Percentiles rank a stretch among this genome's conserved stretches.
phyloP scores from a whole-genome alignment of 176 grass and related monocot genomes.

The Hordeum marinum region DNA sequence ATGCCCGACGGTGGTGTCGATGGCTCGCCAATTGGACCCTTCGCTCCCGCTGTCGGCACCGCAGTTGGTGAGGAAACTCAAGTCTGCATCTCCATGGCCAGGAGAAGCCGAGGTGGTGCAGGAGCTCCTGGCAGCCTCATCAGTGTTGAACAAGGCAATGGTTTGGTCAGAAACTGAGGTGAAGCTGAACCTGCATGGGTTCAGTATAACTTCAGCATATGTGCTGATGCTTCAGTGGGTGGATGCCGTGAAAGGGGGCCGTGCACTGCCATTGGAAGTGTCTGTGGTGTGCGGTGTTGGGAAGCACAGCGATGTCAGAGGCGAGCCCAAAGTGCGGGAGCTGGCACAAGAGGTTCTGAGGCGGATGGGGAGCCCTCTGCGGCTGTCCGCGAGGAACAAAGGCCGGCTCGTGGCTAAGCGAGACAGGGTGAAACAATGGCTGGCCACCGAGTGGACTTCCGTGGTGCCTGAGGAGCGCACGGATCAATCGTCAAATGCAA shows the following conservation, averaged over 20 bases:
- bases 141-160: slow-evolving; percentile 43
- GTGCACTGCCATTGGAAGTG: slow-evolving; percentile 43
- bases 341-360: slow-evolving; percentile 59
- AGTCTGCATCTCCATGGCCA: slow-evolving; percentile 15
- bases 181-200: slow-evolving; percentile 91
- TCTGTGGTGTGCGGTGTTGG: slow-evolving; percentile 67
- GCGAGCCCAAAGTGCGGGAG: slow-evolving; percentile 62
- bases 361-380: slow-evolving; percentile 60
- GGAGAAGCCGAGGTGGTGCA: slow-evolving; percentile 62
- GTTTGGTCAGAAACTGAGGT: slow-evolving; percentile 59
- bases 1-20: slow-evolving; percentile 32
- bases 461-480: slow-evolving; percentile 11
- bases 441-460: slow-evolving; percentile 26
- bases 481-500: neutral
- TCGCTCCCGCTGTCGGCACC: slow-evolving; percentile 44
- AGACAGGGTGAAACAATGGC: slow-evolving; percentile 61
- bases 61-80: slow-evolving; percentile 43
- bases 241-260: slow-evolving; percentile 28
- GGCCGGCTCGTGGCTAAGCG: slow-evolving; percentile 57
- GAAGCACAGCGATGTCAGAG: slow-evolving; percentile 66
- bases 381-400: slow-evolving; percentile 56
- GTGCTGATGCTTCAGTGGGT: slow-evolving; percentile 82
- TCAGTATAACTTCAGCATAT: slow-evolving; percentile 53
- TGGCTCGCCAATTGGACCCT: slow-evolving; percentile 27
- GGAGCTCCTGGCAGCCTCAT: slow-evolving; percentile 47